A percentile compares a stretch with the other conserved stretches of the same genome.
Conservation (phyloP, 345 rosid genomes). For the Populus ilicifolia region DNA sequence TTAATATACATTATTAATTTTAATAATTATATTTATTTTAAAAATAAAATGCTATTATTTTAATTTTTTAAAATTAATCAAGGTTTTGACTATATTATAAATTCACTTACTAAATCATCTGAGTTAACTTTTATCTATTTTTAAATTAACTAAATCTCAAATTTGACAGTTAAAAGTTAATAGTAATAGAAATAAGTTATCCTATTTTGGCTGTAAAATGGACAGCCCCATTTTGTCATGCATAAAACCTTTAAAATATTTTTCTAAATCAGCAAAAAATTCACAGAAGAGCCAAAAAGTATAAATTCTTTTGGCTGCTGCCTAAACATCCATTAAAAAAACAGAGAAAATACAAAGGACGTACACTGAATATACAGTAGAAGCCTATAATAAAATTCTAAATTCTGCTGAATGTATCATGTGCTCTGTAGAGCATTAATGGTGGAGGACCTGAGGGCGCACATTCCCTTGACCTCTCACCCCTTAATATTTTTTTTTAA, state of each 20-base stretch:
- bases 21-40: no score
- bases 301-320: not conserved
- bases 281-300: conserved; percentile 16
- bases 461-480: not conserved
- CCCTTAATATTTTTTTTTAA: no score
- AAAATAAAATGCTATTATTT: no score
- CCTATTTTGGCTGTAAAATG: not conserved
- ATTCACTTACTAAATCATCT: no score
- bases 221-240: not conserved
- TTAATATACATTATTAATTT: no score
- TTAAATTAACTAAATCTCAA: no score
- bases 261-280: not conserved
- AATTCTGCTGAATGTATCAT: not conserved
- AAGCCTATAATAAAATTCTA: not conserved
- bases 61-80: no score
- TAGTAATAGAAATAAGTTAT: not conserved
- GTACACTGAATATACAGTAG: not conserved
- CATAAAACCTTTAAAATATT: not conserved
- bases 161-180: no score
- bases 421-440: not conserved
- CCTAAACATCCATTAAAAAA: not conserved
- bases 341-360: not conserved
- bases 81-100: no score
- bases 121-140: no score
- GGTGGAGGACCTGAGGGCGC: conserved; percentile 15